phyloP scores from a whole-genome alignment of 768 basidiomycete species.

The Lentinus brumalis region DNA sequence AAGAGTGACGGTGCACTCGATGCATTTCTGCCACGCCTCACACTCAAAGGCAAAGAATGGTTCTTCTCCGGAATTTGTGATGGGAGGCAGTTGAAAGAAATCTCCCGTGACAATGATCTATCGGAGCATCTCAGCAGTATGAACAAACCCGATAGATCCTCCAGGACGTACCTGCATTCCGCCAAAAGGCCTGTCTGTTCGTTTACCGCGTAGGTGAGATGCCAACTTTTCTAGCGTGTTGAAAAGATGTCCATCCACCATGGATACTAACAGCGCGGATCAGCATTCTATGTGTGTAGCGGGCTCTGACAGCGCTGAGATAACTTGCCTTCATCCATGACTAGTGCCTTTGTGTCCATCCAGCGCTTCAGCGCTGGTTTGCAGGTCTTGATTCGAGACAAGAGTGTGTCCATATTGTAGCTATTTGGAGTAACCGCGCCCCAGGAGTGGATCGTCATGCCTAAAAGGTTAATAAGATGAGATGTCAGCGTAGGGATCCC shows the following conservation, averaged over 20 bases:
- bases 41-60: constrained; percentile 71
- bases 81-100: constrained; percentile 67
- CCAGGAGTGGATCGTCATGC: constrained; percentile 63
- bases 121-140: background rate
- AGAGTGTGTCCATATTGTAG: constrained; percentile 47
- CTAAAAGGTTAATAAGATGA: too few relatives aligned
- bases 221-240: constrained; percentile 61
- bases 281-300: background rate
- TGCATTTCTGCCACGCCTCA: constrained; percentile 53
- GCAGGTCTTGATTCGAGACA: constrained; percentile 52
- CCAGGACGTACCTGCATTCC: constrained; percentile 57
- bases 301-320: background rate
- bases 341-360: constrained; percentile 56
- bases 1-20: constrained; percentile 62
- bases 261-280: constrained; percentile 61
- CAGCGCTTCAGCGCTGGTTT: constrained; percentile 58
- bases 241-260: constrained; percentile 66
- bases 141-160: background rate
- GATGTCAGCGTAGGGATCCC: too few relatives aligned
- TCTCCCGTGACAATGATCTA: constrained; percentile 62
- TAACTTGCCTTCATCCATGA: constrained; percentile 64
- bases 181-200: constrained; percentile 55
- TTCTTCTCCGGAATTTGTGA: constrained; percentile 43
- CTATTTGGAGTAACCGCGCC: constrained; percentile 58
- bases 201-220: constrained; percentile 45